These are phyloP conservation scores for Excoecaria cochinchinensis DNA, from an alignment of 345 rosid species.

Conservation along the genomic window DNA sequence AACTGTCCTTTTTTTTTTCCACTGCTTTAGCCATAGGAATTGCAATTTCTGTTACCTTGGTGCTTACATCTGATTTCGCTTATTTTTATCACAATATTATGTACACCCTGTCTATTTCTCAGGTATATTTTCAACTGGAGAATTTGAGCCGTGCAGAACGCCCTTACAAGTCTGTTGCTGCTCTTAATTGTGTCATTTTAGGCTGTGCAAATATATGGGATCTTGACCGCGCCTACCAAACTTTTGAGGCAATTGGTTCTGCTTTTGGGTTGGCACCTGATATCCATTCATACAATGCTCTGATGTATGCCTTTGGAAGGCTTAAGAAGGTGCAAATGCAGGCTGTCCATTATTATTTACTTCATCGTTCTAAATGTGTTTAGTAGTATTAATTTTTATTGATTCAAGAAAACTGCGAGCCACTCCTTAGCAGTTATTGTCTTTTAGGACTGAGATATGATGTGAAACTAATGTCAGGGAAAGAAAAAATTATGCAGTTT, in stretches of 20 bases:
- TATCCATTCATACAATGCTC: slow-evolving; percentile 81
- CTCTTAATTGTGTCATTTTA: slow-evolving; percentile 81
- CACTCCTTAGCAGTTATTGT: not conserved
- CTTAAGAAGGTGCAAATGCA: slow-evolving; percentile 62
- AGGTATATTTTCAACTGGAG: slow-evolving; percentile 93
- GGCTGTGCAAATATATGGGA: slow-evolving; percentile 98
- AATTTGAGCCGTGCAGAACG: slow-evolving; percentile 63
- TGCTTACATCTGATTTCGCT: not conserved
- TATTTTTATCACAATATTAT: not conserved
- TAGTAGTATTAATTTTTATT: not conserved
- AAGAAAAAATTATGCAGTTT: not conserved
- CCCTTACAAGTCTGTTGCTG: slow-evolving; percentile 91
- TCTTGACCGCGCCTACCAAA: slow-evolving; percentile 89
- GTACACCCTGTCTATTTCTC: not conserved
- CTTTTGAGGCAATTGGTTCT: slow-evolving; percentile 80
- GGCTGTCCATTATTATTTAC: not conserved
- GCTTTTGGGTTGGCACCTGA: slow-evolving; percentile 77
- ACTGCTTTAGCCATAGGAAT: not conserved
- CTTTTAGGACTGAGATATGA: not conserved
- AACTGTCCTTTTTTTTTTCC: too few species aligned
- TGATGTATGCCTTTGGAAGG: slow-evolving; percentile 83
- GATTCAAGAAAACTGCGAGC: not conserved
- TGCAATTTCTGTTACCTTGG: not conserved
- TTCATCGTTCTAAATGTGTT: not conserved
- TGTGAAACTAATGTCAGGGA: not conserved